Conservation (phyloP, 129 eudicot species). For the Arctium minus region DNA sequence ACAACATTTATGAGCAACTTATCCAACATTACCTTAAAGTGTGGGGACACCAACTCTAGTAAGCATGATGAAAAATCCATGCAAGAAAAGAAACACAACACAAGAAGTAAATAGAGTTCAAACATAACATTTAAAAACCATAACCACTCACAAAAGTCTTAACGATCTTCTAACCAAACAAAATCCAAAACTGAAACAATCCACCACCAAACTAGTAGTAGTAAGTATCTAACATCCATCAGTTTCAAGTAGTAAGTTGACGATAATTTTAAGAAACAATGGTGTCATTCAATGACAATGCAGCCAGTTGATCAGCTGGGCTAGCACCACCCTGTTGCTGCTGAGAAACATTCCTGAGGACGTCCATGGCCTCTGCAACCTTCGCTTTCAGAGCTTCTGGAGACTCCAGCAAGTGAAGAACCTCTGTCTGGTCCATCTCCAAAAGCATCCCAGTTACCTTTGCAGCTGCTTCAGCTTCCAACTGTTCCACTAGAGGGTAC, state of each 20-base stretch:
- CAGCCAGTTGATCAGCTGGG: slow-evolving; percentile 66
- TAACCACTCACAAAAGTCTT: neutral
- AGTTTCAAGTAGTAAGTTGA: neutral
- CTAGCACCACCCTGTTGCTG: slow-evolving; percentile 42
- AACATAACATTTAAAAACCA: neutral
- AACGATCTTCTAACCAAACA: neutral
- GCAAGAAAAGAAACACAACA: neutral
- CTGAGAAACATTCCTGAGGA: slow-evolving; percentile 53
- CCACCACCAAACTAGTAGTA: neutral
- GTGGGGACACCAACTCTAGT: neutral
- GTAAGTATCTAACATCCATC: neutral
- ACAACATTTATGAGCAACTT: too few species aligned
- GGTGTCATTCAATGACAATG: slow-evolving; percentile 54
- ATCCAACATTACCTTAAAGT: too few species aligned
- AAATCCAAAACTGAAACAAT: neutral
- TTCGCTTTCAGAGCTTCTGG: slow-evolving; percentile 75
- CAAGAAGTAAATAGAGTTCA: neutral
- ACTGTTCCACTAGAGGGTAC: slow-evolving; percentile 75
- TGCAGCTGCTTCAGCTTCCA: slow-evolving; percentile 75
- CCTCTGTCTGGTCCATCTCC: slow-evolving; percentile 86
- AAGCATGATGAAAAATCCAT: neutral
- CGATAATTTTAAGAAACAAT: slow-evolving; percentile 28
- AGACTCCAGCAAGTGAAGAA: slow-evolving; percentile 72
- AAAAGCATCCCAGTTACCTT: slow-evolving; percentile 97
- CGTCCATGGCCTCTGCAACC: slow-evolving; percentile 85